phyloP scores from a whole-genome alignment of 2,329 filamentous ascomycete species.

The Fusarium sp. region DNA sequence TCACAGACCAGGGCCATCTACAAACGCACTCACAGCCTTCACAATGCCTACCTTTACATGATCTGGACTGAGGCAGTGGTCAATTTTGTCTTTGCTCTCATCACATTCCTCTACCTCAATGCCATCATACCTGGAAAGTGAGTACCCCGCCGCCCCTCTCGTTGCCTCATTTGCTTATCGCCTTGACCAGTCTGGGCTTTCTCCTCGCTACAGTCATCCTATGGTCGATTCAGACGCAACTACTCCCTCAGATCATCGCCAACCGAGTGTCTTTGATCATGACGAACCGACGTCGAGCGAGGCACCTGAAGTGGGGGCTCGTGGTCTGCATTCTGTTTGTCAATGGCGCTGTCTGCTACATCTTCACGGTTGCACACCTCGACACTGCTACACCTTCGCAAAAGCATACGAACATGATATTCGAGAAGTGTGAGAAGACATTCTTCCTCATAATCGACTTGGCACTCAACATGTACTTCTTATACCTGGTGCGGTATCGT shows the following conservation, averaged over 20 bases:
- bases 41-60: slow-evolving; percentile 42
- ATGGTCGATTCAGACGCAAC: slow-evolving; percentile 48
- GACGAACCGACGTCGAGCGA: slow-evolving; percentile 47
- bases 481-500: slow-evolving; percentile 56
- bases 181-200: slow-evolving; percentile 8
- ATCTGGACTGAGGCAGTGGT: slow-evolving; percentile 41
- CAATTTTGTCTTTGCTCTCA: slow-evolving; percentile 40
- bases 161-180: not conserved
- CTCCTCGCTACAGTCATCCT: slow-evolving; percentile 10
- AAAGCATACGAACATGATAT: slow-evolving; percentile 28
- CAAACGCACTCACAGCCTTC: slow-evolving; percentile 22
- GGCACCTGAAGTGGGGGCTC: slow-evolving; percentile 50
- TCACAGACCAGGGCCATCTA: slow-evolving; percentile 37
- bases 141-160: accelerated
- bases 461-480: slow-evolving; percentile 60
- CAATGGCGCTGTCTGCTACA: slow-evolving; percentile 53
- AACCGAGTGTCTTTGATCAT: slow-evolving; percentile 56
- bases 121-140: slow-evolving; percentile 25
- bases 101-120: slow-evolving; percentile 42
- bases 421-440: slow-evolving; percentile 51
- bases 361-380: slow-evolving; percentile 53
- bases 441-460: slow-evolving; percentile 61
- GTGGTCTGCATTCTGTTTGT: slow-evolving; percentile 47
- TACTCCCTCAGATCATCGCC: slow-evolving; percentile 57
- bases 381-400: slow-evolving; percentile 4